Evolutionary conservation across 495 filamentous ascomycete species (phyloP), one percentile per base, ranked within the genome.

Genomic region (Neurospora tetrasperma): DNA sequence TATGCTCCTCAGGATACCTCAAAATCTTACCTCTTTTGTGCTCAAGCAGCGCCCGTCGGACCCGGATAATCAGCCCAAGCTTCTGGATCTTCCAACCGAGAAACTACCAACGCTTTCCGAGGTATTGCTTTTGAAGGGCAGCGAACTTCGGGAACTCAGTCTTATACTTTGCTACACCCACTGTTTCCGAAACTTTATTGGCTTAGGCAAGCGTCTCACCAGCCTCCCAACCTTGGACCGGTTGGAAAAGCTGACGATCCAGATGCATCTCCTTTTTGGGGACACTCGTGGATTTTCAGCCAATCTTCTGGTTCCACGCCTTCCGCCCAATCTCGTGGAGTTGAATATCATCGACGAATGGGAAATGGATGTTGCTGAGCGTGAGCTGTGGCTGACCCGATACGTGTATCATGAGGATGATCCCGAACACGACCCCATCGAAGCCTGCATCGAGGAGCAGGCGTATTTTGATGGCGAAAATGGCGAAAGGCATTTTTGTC

Each of bases 11-110:
- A 2, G 23, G 9, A 2, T 48, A 0, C 44, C 44, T 20, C n/a
- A 20, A 10, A 5, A 4, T 3, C 8, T 48, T 0, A 4, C 11
- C 3, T 48, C 44, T 9, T 1, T 48, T 18, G 4, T 0, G 23
- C 0, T 48, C 4, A 48, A 5, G n/a, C 44, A 48, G 10, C 0
- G n/a, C 4, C 44, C n/a, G 10, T 48, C 18, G n/a, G 0, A 46
- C 1, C 43, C 43, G 1, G 10, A 0, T 1, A 0, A 2, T 0
- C 18, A 6, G 18, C 43, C 43, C 0, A 8, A 4, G 0, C 1
- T 20, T 4, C 0, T 2, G 2, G 18, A 20, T 2, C 18, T 46
- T n/a, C 43, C 18, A 10, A 46, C 43, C 9, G 2, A 3, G 1
- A 1, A 31, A 4, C 0, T 1, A 59, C 20, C 12, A 16, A 31